These are phyloP conservation scores for Blumeria graminis DNA, from an alignment of 2,329 filamentous ascomycete species.

Conservation along the genomic window DNA sequence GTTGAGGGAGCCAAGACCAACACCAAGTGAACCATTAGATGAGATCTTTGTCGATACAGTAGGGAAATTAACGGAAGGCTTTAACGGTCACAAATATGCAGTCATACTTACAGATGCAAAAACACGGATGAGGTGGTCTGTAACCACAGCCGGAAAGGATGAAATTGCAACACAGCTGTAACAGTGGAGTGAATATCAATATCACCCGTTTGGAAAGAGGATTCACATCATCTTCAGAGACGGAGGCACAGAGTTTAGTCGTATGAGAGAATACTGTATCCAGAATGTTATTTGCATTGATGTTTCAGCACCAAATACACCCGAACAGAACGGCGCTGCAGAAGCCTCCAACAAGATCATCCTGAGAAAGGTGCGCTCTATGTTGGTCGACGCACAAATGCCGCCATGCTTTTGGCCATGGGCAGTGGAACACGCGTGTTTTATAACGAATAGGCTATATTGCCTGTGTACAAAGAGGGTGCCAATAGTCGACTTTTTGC, in stretches of 20 bases:
- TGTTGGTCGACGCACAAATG: no score
- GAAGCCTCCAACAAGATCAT: neutral
- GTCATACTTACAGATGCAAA: neutral
- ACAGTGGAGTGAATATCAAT: neutral
- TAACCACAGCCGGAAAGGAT: neutral
- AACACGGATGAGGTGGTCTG: neutral
- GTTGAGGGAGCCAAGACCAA: neutral
- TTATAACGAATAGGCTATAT: no score
- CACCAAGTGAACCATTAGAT: neutral
- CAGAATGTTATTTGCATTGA: neutral
- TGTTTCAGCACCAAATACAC: neutral
- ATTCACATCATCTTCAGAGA: no score
- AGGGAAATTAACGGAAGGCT: neutral
- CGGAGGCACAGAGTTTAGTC: no score
- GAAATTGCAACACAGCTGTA: neutral
- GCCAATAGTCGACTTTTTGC: no score
- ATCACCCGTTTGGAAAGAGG: no score
- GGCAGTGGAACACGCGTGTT: no score
- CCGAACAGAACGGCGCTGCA: neutral
- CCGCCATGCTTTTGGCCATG: no score
- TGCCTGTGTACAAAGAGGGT: no score
- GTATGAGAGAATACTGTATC: neutral
- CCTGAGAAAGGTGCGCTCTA: no score
- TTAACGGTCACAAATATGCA: neutral
- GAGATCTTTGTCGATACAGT: neutral